Percentiles rank a stretch among this genome's conserved stretches.
These are phyloP conservation scores for Eucalyptus pauciflora DNA, from an alignment of 345 rosid genomes.

Conservation along the genomic window DNA sequence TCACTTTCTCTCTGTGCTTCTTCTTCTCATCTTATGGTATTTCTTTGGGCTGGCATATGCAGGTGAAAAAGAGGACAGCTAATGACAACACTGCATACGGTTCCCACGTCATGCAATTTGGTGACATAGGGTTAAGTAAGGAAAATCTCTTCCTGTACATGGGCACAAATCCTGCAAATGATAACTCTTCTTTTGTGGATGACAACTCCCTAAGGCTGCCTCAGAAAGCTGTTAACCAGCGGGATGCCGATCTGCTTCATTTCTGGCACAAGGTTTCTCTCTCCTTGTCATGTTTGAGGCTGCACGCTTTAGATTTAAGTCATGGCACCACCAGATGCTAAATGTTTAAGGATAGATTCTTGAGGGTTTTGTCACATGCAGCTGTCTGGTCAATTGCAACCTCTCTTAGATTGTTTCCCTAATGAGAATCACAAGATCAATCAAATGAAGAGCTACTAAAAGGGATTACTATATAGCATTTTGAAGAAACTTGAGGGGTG, in stretches of 20 bases:
- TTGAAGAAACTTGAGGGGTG: not conserved
- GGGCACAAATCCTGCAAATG: slow-evolving; percentile 94
- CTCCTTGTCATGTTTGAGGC: not conserved
- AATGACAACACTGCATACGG: slow-evolving; percentile 39
- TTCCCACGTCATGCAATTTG: slow-evolving; percentile 96
- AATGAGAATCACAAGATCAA: not conserved
- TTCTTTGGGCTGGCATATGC: not conserved
- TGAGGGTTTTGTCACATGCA: not conserved
- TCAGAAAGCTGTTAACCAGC: slow-evolving; percentile 75
- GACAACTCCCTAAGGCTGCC: slow-evolving; percentile 51
- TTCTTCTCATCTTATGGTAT: not conserved
- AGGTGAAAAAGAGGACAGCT: slow-evolving; percentile 79
- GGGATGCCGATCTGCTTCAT: slow-evolving; percentile 95
- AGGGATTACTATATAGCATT: not conserved
- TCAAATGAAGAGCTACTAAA: not conserved
- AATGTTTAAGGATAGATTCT: not conserved
- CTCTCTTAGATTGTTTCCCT: not conserved
- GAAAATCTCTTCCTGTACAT: slow-evolving; percentile 49
- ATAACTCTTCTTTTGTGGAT: slow-evolving; percentile 62
- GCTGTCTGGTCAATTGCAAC: not conserved
- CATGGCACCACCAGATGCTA: not conserved
- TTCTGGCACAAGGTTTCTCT: slow-evolving; percentile 84
- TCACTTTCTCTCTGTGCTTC: not conserved
- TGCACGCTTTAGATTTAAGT: not conserved
- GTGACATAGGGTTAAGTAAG: slow-evolving; percentile 54